Evolutionary conservation across 1,284 basidiomycete genomes (phyloP).

Genomic region (Papiliotrema nemorosa): DNA sequence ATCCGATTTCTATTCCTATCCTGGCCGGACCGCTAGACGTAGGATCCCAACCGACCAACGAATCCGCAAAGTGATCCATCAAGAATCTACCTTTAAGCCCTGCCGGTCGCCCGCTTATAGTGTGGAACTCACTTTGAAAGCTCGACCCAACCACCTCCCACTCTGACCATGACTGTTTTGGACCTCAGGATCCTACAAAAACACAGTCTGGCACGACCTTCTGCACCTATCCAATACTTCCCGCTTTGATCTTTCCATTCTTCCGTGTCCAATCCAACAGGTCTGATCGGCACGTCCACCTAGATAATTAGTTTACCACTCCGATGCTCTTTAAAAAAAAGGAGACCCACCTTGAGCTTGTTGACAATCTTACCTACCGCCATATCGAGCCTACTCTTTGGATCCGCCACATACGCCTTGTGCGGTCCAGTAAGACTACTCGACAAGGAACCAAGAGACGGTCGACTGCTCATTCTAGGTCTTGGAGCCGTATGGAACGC

Average conservation of each 20-base stretch:
- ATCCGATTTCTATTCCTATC: slow-evolving; percentile 2
- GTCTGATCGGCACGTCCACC: slow-evolving; percentile 66
- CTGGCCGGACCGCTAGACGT: not conserved
- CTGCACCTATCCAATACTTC: slow-evolving; percentile 90
- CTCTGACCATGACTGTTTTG: slow-evolving; percentile 90
- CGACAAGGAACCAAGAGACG: not conserved
- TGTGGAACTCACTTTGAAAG: slow-evolving; percentile 78
- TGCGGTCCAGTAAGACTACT: not conserved
- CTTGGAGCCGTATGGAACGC: not conserved
- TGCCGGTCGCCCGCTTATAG: too few species aligned
- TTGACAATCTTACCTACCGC: slow-evolving; percentile 89
- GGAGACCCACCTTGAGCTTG: slow-evolving; percentile 64
- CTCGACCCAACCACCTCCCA: slow-evolving; percentile 91
- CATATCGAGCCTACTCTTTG: slow-evolving; percentile 82
- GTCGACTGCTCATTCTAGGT: not conserved
- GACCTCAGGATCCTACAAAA: slow-evolving; percentile 89
- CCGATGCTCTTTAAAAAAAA: not conserved
- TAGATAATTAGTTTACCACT: slow-evolving; percentile 43
- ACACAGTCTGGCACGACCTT: slow-evolving; percentile 70
- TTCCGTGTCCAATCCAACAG: slow-evolving; percentile 52
- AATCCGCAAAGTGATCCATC: slow-evolving; percentile 75
- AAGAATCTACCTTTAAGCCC: slow-evolving; percentile 68
- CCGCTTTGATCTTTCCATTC: slow-evolving; percentile 83
- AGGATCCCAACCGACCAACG: slow-evolving; percentile 53
- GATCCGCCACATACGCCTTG: slow-evolving; percentile 77